phyloP scores from a whole-genome alignment of 768 basidiomycete genomes.

The Mycena rosella region DNA sequence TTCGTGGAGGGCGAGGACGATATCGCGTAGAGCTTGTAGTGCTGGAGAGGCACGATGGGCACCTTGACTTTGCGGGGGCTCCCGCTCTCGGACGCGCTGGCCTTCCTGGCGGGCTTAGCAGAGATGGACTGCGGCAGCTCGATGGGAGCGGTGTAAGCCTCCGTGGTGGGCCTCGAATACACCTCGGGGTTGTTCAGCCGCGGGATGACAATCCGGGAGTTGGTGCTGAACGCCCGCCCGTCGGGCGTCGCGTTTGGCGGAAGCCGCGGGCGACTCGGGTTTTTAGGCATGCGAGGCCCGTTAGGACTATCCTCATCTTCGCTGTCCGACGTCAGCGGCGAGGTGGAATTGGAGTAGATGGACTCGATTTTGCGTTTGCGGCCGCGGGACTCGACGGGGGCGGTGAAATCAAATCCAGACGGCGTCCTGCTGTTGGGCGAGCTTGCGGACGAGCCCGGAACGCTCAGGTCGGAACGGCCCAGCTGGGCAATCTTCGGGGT shows the following conservation, averaged over 20 bases:
- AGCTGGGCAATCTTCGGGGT: constrained; percentile 27
- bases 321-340: constrained; percentile 35
- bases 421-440: constrained; percentile 29
- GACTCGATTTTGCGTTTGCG: constrained; percentile 37
- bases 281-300: constrained; percentile 21
- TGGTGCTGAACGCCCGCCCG: constrained; percentile 30
- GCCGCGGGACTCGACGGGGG: constrained; percentile 36
- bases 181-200: constrained; percentile 29
- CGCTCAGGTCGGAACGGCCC: constrained; percentile 1
- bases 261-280: constrained; percentile 3
- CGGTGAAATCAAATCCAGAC: constrained; percentile 33
- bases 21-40: constrained; percentile 34
- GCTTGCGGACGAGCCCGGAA: constrained; percentile 21
- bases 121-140: background rate
- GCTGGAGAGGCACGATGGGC: constrained; percentile 10
- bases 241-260: constrained; percentile 26
- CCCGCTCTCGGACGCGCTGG: constrained; percentile 23
- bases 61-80: constrained; percentile 26
- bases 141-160: constrained; percentile 10
- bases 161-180: constrained; percentile 20
- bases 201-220: constrained; percentile 35
- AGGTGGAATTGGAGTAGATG: constrained; percentile 32
- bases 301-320: constrained; percentile 23
- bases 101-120: constrained; percentile 10
- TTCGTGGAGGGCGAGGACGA: constrained; percentile 31